Base-by-base conservation (phyloP, 768 basidiomycete genomes). In the Lactifluus hygrophoroides region DNA sequence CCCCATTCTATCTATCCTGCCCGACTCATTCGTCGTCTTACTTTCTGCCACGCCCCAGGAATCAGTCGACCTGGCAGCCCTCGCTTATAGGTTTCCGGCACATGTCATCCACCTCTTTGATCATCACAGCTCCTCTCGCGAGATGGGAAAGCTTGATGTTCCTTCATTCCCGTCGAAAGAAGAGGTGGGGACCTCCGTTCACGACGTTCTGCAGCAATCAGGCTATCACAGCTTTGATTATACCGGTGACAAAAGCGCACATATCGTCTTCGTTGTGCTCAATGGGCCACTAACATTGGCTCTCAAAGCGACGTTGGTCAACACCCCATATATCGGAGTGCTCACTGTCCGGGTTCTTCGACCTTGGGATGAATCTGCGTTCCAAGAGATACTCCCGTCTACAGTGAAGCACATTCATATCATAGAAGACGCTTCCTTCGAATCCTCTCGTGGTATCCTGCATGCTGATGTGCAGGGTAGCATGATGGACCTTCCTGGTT, bases 91-190 rank as follows among this genome's bases (percentile, higher is more conserved):
- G 58, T 71, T 88, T 50, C 76, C 77, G 19, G 79, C 74, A 42
- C 90, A 95, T 70, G 84, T 90, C 56, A 78, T 94, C 55, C 93
- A 97, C 70, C 74, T 97, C 42, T 94, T 98, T 68, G 94, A 98
- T 71, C 90, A 95, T 65, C 79, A 89, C 67, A 82, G 83, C 60
- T 77, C 84, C 32, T 77, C 85, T 34, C 85, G 95, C 25, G 93
- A 98, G 72, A 73, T 81, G 34, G 83, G 88, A 2, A 79, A 84
- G 54, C 66, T 76, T 34, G 71, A 83, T 37, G 65, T 71, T 27
- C 76, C 76, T 9, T 54, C 77, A 2, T 65, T 77, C 16, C 62
- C 71, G 5, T 60, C 69, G 0, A 72, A 73, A 23, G 66, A 69
- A 1, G 63, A 69, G 21, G 58, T 60, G 56, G 69, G 42, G 62